Conservation (phyloP, 805 yeast genomes). For the Kodamaea hsintzibuensis region DNA sequence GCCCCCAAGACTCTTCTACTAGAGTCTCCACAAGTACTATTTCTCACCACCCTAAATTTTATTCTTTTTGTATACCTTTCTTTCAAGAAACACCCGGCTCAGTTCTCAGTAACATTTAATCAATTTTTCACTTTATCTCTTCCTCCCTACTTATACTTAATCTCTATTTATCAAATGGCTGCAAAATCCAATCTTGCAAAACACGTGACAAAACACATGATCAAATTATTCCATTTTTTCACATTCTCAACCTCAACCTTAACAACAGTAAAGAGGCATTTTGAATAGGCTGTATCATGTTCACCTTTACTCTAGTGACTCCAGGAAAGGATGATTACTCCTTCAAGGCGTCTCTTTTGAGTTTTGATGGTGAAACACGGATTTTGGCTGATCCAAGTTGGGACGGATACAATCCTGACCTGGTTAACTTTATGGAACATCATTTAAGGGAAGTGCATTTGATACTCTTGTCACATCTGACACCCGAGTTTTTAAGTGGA, state of each 20-base stretch:
- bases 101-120: too few relatives aligned
- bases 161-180: not conserved
- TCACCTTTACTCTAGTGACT: constrained; percentile 9
- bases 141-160: not conserved
- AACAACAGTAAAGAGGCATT: not conserved
- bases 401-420: constrained; percentile 51
- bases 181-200: not conserved
- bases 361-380: constrained; percentile 55
- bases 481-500: constrained; percentile 78
- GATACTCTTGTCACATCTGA: constrained; percentile 83
- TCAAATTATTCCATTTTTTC: not conserved
- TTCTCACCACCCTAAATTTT: too few relatives aligned
- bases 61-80: too few relatives aligned
- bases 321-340: constrained; percentile 20
- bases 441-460: constrained; percentile 53
- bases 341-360: constrained; percentile 50
- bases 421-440: constrained; percentile 35
- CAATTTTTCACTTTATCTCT: not conserved
- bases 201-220: not conserved
- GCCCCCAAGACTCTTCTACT: too few relatives aligned
- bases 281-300: constrained; percentile 2
- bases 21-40: too few relatives aligned
- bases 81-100: too few relatives aligned
- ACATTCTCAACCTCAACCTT: not conserved
- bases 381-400: constrained; percentile 75